These are phyloP conservation scores for Xylariales sp. DNA, from an alignment of 2,329 filamentous ascomycete genomes.

Conservation along the genomic window DNA sequence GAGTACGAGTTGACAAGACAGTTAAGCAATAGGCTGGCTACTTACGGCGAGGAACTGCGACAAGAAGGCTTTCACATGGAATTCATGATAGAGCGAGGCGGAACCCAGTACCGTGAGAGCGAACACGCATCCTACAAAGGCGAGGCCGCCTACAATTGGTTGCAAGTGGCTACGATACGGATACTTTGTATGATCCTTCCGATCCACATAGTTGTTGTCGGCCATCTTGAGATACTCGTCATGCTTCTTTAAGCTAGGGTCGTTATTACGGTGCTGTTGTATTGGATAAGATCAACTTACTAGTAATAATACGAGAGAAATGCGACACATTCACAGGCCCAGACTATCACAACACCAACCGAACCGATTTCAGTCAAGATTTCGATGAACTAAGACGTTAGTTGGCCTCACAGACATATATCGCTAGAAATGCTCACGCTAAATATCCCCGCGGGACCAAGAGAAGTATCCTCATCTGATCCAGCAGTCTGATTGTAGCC, in stretches of 20 bases:
- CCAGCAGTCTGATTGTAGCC: not conserved
- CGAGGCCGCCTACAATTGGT: slow-evolving; percentile 52
- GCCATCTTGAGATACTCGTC: slow-evolving; percentile 39
- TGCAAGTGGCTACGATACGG: slow-evolving; percentile 55
- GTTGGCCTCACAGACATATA: not conserved
- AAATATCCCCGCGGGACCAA: not conserved
- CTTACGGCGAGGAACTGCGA: slow-evolving; percentile 55
- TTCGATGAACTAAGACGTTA: slow-evolving; percentile 52
- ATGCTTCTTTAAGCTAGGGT: slow-evolving; percentile 32
- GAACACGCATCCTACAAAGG: slow-evolving; percentile 52
- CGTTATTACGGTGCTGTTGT: slow-evolving; percentile 3
- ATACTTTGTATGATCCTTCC: slow-evolving; percentile 50
- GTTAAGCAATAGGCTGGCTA: not conserved
- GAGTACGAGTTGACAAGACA: not conserved
- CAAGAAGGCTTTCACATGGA: slow-evolving; percentile 51
- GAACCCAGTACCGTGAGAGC: slow-evolving; percentile 51
- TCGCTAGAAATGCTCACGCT: not conserved
- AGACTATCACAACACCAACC: slow-evolving; percentile 53
- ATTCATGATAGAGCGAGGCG: slow-evolving; percentile 52
- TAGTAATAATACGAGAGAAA: slow-evolving; percentile 55
- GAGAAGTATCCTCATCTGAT: not conserved
- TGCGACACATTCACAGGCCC: slow-evolving; percentile 56
- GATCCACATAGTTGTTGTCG: slow-evolving; percentile 45
- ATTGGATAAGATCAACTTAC: slow-evolving; percentile 42
- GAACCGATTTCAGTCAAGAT: slow-evolving; percentile 54